These are phyloP conservation scores for Suillus bovinus DNA, from an alignment of 768 basidiomycete species.

Conservation along the genomic window DNA sequence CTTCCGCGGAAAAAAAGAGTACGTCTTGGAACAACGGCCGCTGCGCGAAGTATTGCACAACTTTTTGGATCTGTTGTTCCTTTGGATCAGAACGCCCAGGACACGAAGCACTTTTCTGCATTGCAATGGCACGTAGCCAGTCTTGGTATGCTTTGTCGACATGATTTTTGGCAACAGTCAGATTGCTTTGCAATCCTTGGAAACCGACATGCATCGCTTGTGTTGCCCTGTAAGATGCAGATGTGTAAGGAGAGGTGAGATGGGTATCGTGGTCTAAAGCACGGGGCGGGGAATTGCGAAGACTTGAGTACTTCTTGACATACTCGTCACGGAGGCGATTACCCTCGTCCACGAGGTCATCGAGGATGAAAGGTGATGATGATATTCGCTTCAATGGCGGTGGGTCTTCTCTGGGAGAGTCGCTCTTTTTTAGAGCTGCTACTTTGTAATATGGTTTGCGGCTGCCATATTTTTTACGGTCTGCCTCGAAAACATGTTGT, in stretches of 20 bases:
- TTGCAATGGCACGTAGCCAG: constrained; percentile 20
- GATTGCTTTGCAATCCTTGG: constrained; percentile 34
- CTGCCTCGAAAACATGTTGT: constrained; percentile 37
- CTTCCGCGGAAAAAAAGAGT: constrained; percentile 29
- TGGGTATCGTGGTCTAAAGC: constrained; percentile 23
- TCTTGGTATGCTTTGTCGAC: constrained; percentile 29
- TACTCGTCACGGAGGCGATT: constrained; percentile 34
- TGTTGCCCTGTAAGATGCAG: constrained; percentile 20
- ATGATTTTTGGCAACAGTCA: constrained; percentile 41
- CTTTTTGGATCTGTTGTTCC: constrained; percentile 19
- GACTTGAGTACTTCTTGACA: constrained; percentile 36
- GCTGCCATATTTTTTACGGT: constrained; percentile 38
- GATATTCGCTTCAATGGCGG: constrained; percentile 1
- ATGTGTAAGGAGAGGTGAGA: constrained; percentile 41
- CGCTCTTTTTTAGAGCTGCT: constrained; percentile 16
- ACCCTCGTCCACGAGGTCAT: constrained; percentile 44
- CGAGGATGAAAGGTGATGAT: constrained; percentile 39
- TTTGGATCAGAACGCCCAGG: constrained; percentile 25
- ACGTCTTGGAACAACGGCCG: constrained; percentile 17
- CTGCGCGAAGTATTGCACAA: constrained; percentile 24
- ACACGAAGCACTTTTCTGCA: constrained; percentile 9
- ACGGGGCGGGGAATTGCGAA: constrained; percentile 10
- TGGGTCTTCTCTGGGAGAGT: background rate
- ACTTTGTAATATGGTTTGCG: constrained; percentile 33
- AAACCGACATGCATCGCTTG: constrained; percentile 12